Base-by-base conservation (phyloP, 106 monocot genomes). In the Dendrobium catenatum region DNA sequence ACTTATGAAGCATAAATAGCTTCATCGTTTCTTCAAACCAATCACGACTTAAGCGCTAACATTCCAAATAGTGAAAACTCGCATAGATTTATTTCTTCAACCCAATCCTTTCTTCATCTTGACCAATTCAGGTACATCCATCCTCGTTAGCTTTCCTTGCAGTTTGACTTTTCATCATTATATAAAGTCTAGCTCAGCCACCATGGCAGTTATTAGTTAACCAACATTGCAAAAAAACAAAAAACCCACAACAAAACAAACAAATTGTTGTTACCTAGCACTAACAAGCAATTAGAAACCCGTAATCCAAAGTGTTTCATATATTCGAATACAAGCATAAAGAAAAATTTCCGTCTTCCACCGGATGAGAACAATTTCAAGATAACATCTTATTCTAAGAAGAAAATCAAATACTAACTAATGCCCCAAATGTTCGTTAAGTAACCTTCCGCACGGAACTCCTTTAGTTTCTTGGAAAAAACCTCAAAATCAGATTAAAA, bases 401-500 rank as follows among this genome's bases (percentile, higher is more conserved):
- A 66, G 6, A 24, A 37, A 6, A 66, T 26, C 2, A 66, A 26
- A 26, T 22, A 6, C 24, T 10, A 8, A 24, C 64, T 66, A 22
- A 66, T 66, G 13, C 5, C 46, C 8, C 46, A 46, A 44, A 44
- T 46, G 46, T 6, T 46, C 9, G 8, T 37, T 6, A 0, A 46
- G 46, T 46, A 46, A 46, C 46, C 44, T 46, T 46, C 51, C 51
- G 51, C 51, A 15, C 10, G 13, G 1, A 61, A 22, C 61, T n/a
- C 19, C 6, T n/a, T 22, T 61, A 4, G 22, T 61, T n/a, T 61
- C 61, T 61, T 8, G 8, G n/a, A 61, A 51, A 51, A 61, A 61
- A 26, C 58, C 55, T 70, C 37, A 73, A 6, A 73, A 79, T 70
- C n/a, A 73, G 6, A 73, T 73, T 20, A 75, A 56, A 74, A 3